These are phyloP conservation scores for Epichloe sp. DNA, from an alignment of 2,329 filamentous ascomycete genomes.

Conservation along the genomic window DNA sequence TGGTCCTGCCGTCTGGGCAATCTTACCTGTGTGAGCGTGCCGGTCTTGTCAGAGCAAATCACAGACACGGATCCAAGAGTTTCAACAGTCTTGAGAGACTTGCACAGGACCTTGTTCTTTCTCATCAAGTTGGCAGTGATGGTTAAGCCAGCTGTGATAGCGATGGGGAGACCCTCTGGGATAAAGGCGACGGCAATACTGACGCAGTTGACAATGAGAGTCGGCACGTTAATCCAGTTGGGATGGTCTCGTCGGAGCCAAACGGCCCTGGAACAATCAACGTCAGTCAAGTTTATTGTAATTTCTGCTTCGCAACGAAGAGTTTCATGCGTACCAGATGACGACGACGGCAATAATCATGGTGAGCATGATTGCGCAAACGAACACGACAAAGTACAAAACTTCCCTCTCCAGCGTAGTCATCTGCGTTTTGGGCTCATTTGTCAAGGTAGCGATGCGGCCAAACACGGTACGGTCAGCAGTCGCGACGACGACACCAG, in stretches of 20 bases:
- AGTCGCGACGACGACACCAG: slow-evolving; percentile 57
- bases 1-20: background rate
- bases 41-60: slow-evolving; percentile 68
- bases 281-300: background rate
- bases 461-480: slow-evolving; percentile 66
- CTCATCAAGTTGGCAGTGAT: slow-evolving; percentile 68
- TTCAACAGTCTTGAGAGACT: slow-evolving; percentile 67
- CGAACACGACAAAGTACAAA: slow-evolving; percentile 57
- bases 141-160: slow-evolving; percentile 56
- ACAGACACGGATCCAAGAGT: slow-evolving; percentile 61
- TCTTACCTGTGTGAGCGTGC: slow-evolving; percentile 46
- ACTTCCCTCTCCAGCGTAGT: slow-evolving; percentile 63
- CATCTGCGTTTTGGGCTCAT: slow-evolving; percentile 51
- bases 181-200: slow-evolving; percentile 64
- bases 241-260: slow-evolving; percentile 57
- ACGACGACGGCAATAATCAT: slow-evolving; percentile 53
- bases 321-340: slow-evolving; percentile 40
- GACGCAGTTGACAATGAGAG: slow-evolving; percentile 61
- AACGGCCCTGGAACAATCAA: slow-evolving; percentile 35
- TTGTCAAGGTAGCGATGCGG: slow-evolving; percentile 59
- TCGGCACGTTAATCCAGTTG: slow-evolving; percentile 58
- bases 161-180: slow-evolving; percentile 60
- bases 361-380: slow-evolving; percentile 51
- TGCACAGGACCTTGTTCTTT: slow-evolving; percentile 66
- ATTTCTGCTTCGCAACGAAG: background rate